These are phyloP conservation scores for Neurospora sp. DNA, from an alignment of 495 filamentous ascomycete genomes.

Conservation along the genomic window DNA sequence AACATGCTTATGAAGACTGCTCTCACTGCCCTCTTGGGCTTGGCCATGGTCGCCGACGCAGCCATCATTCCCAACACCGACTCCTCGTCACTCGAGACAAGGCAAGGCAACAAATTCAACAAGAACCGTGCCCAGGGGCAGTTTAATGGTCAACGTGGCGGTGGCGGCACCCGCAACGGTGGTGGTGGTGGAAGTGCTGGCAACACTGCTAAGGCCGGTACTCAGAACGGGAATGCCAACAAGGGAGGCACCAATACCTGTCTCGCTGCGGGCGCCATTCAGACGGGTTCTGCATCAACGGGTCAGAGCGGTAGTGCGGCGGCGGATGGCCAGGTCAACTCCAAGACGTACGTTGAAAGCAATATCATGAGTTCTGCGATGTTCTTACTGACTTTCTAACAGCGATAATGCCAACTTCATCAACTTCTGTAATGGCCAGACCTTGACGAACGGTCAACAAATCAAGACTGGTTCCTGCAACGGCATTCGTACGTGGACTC, in stretches of 20 bases:
- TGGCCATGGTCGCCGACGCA: slow-evolving; percentile 31
- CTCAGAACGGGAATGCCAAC: slow-evolving; percentile 13
- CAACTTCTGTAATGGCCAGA: slow-evolving; percentile 58
- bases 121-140: slow-evolving; percentile 5
- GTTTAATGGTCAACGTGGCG: slow-evolving; percentile 6
- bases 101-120: slow-evolving; percentile 10
- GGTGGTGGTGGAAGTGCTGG: slow-evolving; percentile 9
- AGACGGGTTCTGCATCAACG: slow-evolving; percentile 36
- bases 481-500: slow-evolving; percentile 49
- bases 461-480: slow-evolving; percentile 60
- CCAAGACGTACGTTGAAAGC: slow-evolving; percentile 36
- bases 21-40: slow-evolving; percentile 32
- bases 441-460: slow-evolving; percentile 61
- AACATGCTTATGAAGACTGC: slow-evolving; percentile 39
- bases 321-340: slow-evolving; percentile 44
- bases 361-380: not conserved
- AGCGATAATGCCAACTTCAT: slow-evolving; percentile 54
- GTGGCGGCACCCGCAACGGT: slow-evolving; percentile 7
- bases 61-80: slow-evolving; percentile 26
- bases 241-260: slow-evolving; percentile 17
- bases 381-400: not conserved
- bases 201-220: slow-evolving; percentile 2
- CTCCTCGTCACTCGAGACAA: slow-evolving; percentile 8
- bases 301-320: slow-evolving; percentile 18
- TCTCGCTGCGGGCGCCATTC: slow-evolving; percentile 37